Base-by-base conservation (phyloP, 2,329 filamentous ascomycete species). In the Fusarium sp. region DNA sequence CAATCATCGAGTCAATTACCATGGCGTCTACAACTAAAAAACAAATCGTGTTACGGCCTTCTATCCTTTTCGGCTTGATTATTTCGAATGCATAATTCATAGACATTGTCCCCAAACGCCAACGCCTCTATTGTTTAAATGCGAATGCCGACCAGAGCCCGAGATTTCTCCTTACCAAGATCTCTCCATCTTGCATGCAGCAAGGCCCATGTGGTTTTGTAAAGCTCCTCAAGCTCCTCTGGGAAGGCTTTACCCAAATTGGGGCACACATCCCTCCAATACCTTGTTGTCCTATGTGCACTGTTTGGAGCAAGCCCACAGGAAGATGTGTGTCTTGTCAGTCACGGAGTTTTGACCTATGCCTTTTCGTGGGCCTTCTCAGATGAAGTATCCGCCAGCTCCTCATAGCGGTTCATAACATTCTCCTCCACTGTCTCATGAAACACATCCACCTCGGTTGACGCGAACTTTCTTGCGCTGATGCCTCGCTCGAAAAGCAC, bases 401-500 rank as follows among this genome's bases (percentile, higher is more conserved):
- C 73, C 64, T 83, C 81, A 71, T 86, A 87, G 37, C 79, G 80
- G 50, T 82, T 76, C 75, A 88, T 77, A 6, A 85, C 77, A 25
- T 80, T 79, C 27, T 78, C 80, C 53, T 83, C 80, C n/a, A 88
- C 77, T 11, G 78, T 76, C 72, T 85, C 84, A 43, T 81, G 80
- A 64, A 88, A 88, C 13, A 87, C 86, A 58, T 88, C 82, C 10
- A 88, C 85, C 61, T 85, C 73, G 3, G 86, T 87, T 23, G 75
- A 75, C 10, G 88, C 85, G 76, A 96, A 96, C 73, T 93, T 90
- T 72, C 93, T 84, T 8, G 92, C 92, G 68, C 85, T 85, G 22
- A 95, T 81, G 2, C 85, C 82, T 64, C 87, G 85, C 80, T 97
- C 92, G 73, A 97, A 97, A 48, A 97, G 83, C 48, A 96, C 74